phyloP scores from a whole-genome alignment of 2,329 filamentous ascomycete genomes.

The Penicillium sp. region DNA sequence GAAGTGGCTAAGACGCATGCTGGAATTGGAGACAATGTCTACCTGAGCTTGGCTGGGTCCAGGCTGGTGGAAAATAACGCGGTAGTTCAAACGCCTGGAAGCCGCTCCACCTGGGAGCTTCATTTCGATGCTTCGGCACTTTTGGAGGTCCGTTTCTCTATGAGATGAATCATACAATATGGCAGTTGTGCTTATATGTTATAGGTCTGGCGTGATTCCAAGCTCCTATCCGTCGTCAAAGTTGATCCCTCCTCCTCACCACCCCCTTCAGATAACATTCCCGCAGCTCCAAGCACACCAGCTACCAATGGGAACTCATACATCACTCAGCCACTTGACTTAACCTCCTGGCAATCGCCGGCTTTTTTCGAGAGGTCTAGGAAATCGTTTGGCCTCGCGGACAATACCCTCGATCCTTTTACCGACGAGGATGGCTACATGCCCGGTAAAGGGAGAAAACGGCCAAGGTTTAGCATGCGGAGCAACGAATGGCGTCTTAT shows the following conservation, averaged over 20 bases:
- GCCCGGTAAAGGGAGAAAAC: constrained; percentile 68
- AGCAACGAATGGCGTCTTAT: constrained; percentile 75
- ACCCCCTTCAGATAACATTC: constrained; percentile 27
- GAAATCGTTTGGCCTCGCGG: constrained; percentile 70
- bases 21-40: constrained; percentile 77
- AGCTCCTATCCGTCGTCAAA: constrained; percentile 47
- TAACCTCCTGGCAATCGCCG: constrained; percentile 72
- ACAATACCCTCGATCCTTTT: constrained; percentile 69
- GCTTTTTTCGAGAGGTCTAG: constrained; percentile 77
- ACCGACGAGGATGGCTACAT: constrained; percentile 67
- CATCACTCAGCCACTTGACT: constrained; percentile 33
- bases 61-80: constrained; percentile 64
- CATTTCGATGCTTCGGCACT: constrained; percentile 47
- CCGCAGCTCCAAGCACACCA: constrained; percentile 32
- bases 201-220: constrained; percentile 34
- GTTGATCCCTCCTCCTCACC: constrained; percentile 54
- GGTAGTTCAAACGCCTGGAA: constrained; percentile 59
- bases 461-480: constrained; percentile 69
- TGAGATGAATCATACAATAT: background rate
- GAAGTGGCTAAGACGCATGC: constrained; percentile 69
- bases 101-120: constrained; percentile 62
- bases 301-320: constrained; percentile 28
- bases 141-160: constrained; percentile 37
- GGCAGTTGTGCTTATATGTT: constrained; percentile 11
- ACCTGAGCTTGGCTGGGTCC: constrained; percentile 71